Evolutionary conservation across 2,329 filamentous ascomycete genomes (phyloP).

Genomic region (Chrysoporthe austroafricana): DNA sequence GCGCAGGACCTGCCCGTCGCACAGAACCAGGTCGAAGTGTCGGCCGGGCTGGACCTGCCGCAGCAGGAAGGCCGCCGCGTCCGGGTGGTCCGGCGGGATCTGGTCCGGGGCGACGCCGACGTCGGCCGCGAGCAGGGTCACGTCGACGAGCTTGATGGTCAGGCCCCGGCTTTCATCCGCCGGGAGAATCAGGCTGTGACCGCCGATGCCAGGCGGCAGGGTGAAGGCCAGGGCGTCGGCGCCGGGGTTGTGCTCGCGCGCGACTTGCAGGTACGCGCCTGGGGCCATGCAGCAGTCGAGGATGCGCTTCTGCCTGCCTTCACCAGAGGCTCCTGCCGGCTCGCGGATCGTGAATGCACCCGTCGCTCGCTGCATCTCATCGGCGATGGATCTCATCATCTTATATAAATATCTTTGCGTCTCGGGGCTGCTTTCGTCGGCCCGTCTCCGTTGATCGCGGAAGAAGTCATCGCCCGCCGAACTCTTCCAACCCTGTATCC

Average conservation of each 20-base stretch:
- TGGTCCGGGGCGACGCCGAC: conserved; percentile 41
- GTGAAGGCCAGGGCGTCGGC: conserved; percentile 41
- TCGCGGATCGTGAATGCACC: conserved; percentile 5
- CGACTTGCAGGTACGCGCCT: conserved; percentile 3
- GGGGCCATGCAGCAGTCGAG: conserved; percentile 21
- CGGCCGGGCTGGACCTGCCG: conserved; percentile 6
- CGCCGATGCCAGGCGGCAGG: conserved; percentile 45
- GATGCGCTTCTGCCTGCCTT: neutral
- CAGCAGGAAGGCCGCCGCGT: conserved; percentile 35
- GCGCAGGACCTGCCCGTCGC: conserved; percentile 52
- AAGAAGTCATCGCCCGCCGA: neutral
- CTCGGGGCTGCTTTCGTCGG: neutral
- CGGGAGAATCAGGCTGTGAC: conserved; percentile 41
- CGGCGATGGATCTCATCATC: conserved; percentile 9
- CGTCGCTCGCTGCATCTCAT: conserved; percentile 8
- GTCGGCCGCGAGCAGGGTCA: conserved; percentile 56
- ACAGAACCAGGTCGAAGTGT: conserved; percentile 49
- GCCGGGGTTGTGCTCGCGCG: neutral
- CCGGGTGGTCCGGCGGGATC: conserved; percentile 40
- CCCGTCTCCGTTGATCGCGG: neutral
- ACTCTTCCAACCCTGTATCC: conserved; percentile 15
- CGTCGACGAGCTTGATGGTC: conserved; percentile 43
- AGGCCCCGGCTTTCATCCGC: conserved; percentile 19
- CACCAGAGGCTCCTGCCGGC: neutral
- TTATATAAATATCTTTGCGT: neutral